These are phyloP conservation scores for Irpex sp. DNA, from an alignment of 1,284 basidiomycete genomes.

Conservation along the genomic window DNA sequence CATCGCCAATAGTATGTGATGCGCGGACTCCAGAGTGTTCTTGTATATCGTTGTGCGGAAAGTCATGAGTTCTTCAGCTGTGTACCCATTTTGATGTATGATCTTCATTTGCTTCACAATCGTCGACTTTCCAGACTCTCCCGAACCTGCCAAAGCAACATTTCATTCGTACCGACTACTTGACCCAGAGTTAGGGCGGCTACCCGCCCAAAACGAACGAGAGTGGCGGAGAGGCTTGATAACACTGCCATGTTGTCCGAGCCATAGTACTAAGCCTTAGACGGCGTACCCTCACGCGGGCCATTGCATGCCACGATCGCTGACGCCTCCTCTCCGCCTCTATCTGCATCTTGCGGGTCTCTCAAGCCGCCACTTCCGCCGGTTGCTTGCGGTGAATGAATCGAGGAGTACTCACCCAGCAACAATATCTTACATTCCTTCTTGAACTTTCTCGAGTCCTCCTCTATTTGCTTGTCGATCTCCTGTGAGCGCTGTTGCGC, in stretches of 20 bases:
- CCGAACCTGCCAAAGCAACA: slow-evolving; percentile 49
- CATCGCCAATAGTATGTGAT: slow-evolving; percentile 88
- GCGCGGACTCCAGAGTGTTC: slow-evolving; percentile 86
- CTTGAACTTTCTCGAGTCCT: slow-evolving; percentile 72
- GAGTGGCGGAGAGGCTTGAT: slow-evolving; percentile 4
- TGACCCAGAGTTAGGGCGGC: background rate
- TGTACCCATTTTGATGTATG: slow-evolving; percentile 94
- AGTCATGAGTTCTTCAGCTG: slow-evolving; percentile 72
- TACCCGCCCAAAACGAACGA: background rate
- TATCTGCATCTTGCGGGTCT: background rate
- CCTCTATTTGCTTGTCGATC: slow-evolving; percentile 72
- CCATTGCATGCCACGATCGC: background rate
- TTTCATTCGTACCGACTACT: background rate
- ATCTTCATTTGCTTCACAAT: slow-evolving; percentile 99
- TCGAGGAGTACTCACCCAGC: slow-evolving; percentile 59
- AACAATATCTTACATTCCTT: slow-evolving; percentile 95
- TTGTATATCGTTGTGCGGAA: slow-evolving; percentile 84
- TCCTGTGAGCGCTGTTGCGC: slow-evolving; percentile 66
- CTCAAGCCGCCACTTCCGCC: background rate
- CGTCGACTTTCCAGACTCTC: slow-evolving; percentile 91
- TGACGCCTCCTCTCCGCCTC: background rate
- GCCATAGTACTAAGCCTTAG: background rate
- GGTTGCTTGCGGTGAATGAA: slow-evolving; percentile 1
- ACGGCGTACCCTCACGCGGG: background rate
- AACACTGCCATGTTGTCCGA: background rate